These are phyloP conservation scores for Fusarium euwallaceae DNA, from an alignment of 2,329 filamentous ascomycete genomes.

Conservation along the genomic window DNA sequence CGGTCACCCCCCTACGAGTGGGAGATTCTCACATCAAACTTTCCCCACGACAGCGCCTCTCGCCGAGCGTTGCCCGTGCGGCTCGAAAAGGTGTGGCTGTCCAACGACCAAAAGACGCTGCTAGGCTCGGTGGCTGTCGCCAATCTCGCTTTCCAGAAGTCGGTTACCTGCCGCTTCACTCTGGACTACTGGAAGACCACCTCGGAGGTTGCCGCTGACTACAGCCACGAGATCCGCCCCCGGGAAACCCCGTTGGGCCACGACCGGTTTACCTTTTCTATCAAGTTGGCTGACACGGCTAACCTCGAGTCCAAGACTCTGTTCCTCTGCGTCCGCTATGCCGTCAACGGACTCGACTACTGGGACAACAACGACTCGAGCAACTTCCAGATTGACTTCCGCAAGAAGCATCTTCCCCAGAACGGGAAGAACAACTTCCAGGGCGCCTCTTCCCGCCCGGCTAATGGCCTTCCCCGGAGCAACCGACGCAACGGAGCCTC, in stretches of 20 bases:
- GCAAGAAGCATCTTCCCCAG: constrained; percentile 78
- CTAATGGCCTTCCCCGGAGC: constrained; percentile 75
- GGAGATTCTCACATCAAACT: constrained; percentile 89
- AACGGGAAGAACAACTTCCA: constrained; percentile 69
- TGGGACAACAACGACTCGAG: constrained; percentile 93
- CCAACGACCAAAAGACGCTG: constrained; percentile 86
- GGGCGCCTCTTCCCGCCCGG: constrained; percentile 63
- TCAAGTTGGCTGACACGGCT: constrained; percentile 90
- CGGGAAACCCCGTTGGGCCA: constrained; percentile 75
- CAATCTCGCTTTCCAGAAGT: constrained; percentile 91
- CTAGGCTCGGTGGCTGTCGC: constrained; percentile 86
- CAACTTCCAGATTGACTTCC: constrained; percentile 97
- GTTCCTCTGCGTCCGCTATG: constrained; percentile 91
- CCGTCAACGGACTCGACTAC: constrained; percentile 84
- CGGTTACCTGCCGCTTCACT: constrained; percentile 92
- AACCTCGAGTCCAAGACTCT: constrained; percentile 94
- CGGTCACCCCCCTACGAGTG: constrained; percentile 77
- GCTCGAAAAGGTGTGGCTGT: constrained; percentile 88
- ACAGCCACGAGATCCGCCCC: constrained; percentile 80
- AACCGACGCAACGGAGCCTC: constrained; percentile 64
- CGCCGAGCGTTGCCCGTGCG: constrained; percentile 78
- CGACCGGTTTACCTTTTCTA: constrained; percentile 94
- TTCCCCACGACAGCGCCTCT: constrained; percentile 69
- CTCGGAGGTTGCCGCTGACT: constrained; percentile 93
- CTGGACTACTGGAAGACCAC: constrained; percentile 99